phyloP scores from a whole-genome alignment of 148 eudicot genomes.

The Euryodendron excelsum region DNA sequence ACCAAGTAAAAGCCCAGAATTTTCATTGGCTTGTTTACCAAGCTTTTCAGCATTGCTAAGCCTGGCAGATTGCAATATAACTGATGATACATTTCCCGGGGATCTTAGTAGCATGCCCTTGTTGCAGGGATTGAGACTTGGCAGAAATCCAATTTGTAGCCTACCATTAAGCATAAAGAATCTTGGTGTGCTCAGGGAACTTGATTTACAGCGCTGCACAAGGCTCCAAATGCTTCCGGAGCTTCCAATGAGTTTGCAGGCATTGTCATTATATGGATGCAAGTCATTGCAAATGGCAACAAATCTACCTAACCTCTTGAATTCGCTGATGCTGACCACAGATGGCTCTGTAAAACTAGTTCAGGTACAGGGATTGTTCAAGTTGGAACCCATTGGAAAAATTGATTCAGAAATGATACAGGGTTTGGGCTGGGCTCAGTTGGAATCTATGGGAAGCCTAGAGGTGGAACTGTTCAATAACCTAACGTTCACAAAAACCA shows the following conservation, averaged over 20 bases:
- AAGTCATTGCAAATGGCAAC: background rate
- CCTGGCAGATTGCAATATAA: background rate
- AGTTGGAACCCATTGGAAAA: background rate
- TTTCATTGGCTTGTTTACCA: background rate
- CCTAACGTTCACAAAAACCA: background rate
- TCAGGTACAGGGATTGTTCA: background rate
- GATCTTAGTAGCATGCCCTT: background rate
- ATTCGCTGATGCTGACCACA: background rate
- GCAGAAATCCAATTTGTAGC: background rate
- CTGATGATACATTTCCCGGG: background rate
- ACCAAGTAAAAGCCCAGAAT: background rate
- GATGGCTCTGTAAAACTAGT: background rate
- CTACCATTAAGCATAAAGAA: background rate
- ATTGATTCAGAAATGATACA: background rate
- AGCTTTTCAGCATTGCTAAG: background rate
- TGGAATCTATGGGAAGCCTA: background rate
- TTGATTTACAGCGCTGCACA: background rate
- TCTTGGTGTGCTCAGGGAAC: background rate
- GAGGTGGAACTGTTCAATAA: background rate
- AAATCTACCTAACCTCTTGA: background rate
- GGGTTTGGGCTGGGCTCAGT: background rate
- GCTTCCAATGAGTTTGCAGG: background rate
- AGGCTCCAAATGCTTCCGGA: background rate
- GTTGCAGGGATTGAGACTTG: background rate
- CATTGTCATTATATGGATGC: background rate